Base-by-base conservation (phyloP, 2,329 filamentous ascomycete genomes). In the Aspergillus sp. region DNA sequence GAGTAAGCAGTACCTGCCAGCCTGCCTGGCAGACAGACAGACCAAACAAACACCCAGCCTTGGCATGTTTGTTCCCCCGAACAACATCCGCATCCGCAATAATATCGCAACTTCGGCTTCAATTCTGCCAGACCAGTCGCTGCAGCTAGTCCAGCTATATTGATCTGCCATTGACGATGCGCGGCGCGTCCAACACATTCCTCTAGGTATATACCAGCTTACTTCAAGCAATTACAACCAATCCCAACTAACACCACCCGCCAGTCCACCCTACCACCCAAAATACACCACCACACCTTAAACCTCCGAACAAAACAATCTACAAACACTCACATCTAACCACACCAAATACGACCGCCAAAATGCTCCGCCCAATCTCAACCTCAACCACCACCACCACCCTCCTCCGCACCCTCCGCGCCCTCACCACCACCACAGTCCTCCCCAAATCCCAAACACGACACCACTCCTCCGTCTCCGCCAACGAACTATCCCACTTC, bases 401-500 rank as follows among this genome's bases (percentile, higher is more conserved):
- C 23, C 52, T 49, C 6, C 44, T 32, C 57, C 56, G 23, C 52
- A 56, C 52, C 17, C 53, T 54, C 3, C 53, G 32, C 60, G 52
- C 32, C 41, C 50, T 63, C 51, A 23, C 15, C n/a, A 32, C 52
- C 36, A 27, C 56, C 42, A 38, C 48, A 38, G 56, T 25, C 52
- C 71, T 71, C 62, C 60, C 64, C 8, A 73, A 76, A 61, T 74
- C 74, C 48, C 74, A 76, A 30, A n/a, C 21, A 49, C 47, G 15
- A 27, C 47, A 8, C 13, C 44, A 36, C 48, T 87, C 89, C 51
- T 92, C 91, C 58, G 91, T 99, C 77, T 96, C 96, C 70, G 85
- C 90, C 56, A 86, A 89, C 66, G 94, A 99, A 81, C 87, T 99
- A 65, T 90, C 90, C 17, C 95, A 99, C 81, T 99, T 99, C 85